A percentile compares a stretch with the other conserved stretches of the same genome.
phyloP scores from a whole-genome alignment of 2,329 filamentous ascomycete species.

The Aspergillus candidus region DNA sequence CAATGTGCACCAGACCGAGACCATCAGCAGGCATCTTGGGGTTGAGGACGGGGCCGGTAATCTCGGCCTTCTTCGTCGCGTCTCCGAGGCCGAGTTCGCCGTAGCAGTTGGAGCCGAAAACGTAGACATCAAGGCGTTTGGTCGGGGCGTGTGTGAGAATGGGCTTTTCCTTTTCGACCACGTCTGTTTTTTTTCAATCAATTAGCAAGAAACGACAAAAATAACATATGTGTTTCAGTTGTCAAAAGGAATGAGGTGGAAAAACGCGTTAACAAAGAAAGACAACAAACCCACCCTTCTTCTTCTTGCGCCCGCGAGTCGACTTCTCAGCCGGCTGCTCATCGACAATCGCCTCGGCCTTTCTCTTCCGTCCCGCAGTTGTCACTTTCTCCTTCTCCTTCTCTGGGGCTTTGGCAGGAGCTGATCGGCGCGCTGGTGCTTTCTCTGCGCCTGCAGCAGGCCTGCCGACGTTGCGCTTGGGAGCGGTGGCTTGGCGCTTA shows the following conservation, averaged over 20 bases:
- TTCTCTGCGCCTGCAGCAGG: no score
- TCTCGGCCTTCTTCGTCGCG: conserved; percentile 56
- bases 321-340: not conserved
- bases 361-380: conserved; percentile 3
- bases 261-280: not conserved
- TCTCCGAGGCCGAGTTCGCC: conserved; percentile 74
- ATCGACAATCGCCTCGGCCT: conserved; percentile 2
- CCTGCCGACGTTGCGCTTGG: no score
- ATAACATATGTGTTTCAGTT: no score
- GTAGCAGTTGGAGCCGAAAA: conserved; percentile 69
- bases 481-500: no score
- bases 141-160: conserved; percentile 44
- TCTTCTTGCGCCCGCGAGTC: conserved; percentile 4
- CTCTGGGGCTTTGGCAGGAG: no score
- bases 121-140: conserved; percentile 63
- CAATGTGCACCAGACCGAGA: conserved; percentile 49
- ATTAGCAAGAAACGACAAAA: no score
- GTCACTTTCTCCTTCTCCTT: no score
- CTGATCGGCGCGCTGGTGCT: no score
- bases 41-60: conserved; percentile 66
- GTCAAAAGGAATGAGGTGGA: no score
- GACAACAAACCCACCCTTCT: conserved; percentile 2
- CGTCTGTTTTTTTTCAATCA: no score
- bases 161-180: no score
- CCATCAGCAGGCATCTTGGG: conserved; percentile 50